Conservation (phyloP, 2,329 filamentous ascomycete species). For the Teratosphaeriaceae sp. region DNA sequence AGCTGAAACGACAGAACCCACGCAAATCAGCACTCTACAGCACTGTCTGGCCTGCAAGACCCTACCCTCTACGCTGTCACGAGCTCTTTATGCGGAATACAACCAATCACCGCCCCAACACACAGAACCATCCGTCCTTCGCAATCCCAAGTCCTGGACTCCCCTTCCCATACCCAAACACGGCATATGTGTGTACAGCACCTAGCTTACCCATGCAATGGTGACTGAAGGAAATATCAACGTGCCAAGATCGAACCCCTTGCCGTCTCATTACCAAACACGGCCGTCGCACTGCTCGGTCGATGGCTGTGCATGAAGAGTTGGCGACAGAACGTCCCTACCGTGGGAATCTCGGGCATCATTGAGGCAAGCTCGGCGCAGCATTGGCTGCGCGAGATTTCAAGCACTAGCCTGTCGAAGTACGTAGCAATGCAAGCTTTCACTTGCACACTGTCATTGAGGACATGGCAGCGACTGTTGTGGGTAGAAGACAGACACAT, state of each 20-base stretch:
- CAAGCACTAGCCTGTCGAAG: too few relatives aligned
- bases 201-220: conserved; percentile 52
- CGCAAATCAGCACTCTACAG: background rate
- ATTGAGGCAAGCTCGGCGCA: background rate
- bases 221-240: conserved; percentile 57
- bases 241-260: conserved; percentile 54
- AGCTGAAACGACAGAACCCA: too few relatives aligned
- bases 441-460: too few relatives aligned
- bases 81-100: too few relatives aligned
- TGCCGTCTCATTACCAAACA: conserved; percentile 61
- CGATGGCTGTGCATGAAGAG: conserved; percentile 59
- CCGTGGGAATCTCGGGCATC: too few relatives aligned
- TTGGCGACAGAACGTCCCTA: conserved; percentile 54
- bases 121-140: background rate
- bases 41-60: too few relatives aligned
- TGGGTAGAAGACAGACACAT: too few relatives aligned
- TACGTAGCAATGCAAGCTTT: too few relatives aligned
- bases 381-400: too few relatives aligned
- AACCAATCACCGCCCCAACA: background rate
- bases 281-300: conserved; percentile 42
- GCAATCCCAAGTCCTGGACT: conserved; percentile 6
- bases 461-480: too few relatives aligned
- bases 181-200: conserved; percentile 69
- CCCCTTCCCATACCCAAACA: conserved; percentile 13
- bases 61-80: too few relatives aligned